Conservation (phyloP, 306 rosid species). For the Quillaja saponaria region DNA sequence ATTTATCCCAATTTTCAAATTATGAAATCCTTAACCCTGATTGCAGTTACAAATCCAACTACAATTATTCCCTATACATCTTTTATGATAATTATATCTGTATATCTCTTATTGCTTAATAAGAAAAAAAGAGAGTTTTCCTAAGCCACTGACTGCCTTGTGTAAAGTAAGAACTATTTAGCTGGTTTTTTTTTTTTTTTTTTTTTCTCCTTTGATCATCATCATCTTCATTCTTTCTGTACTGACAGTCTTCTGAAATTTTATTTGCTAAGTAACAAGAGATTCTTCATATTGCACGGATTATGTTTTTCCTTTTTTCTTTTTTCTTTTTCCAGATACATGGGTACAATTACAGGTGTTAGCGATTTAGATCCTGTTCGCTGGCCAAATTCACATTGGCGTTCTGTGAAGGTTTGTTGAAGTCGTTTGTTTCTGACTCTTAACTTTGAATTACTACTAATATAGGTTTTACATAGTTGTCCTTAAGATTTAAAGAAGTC, state of each 20-base stretch:
- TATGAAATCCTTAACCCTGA: no score
- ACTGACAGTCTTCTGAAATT: conserved; percentile 1
- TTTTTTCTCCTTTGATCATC: no score
- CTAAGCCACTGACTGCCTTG: no score
- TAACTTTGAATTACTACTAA: conserved; percentile 14
- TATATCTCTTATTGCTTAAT: no score
- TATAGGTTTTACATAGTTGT: conserved; percentile 36
- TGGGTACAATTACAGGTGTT: conserved; percentile 80
- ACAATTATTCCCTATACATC: no score
- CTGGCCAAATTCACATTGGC: conserved; percentile 82
- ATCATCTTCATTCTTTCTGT: background rate
- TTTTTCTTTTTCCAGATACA: conserved; percentile 44
- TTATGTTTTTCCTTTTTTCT: conserved; percentile 7
- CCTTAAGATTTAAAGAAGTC: background rate
- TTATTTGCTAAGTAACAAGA: background rate
- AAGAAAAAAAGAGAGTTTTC: no score
- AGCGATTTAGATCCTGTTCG: conserved; percentile 69
- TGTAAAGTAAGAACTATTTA: no score
- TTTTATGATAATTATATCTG: no score
- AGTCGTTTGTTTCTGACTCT: conserved; percentile 25
- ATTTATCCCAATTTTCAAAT: no score
- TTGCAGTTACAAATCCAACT: no score
- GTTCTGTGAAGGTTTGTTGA: conserved; percentile 71
- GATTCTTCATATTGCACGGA: conserved; percentile 17
- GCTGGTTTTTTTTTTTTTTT: no score